Conservation (phyloP, 2,329 filamentous ascomycete genomes). For the Fusarium agapanthi region DNA sequence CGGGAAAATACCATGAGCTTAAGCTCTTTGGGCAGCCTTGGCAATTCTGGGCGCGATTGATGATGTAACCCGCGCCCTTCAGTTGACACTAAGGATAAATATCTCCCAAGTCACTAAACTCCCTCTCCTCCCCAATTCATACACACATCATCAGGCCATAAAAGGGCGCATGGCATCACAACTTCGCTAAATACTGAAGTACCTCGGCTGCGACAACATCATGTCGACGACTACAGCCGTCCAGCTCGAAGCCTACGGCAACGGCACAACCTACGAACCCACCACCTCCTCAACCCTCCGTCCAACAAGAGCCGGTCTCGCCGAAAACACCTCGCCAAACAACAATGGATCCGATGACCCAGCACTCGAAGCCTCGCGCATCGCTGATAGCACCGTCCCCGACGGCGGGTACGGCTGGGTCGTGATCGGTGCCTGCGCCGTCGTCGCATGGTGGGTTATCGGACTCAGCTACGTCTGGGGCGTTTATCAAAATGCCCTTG, state of each 20-base stretch:
- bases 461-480: slow-evolving; percentile 68
- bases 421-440: slow-evolving; percentile 37
- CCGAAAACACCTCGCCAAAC: neutral
- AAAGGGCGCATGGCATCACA: neutral
- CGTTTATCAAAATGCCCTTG: slow-evolving; percentile 65
- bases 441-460: slow-evolving; percentile 58
- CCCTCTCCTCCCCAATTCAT: rapidly evolving
- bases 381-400: slow-evolving; percentile 36
- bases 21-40: rapidly evolving
- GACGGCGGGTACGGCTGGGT: slow-evolving; percentile 45
- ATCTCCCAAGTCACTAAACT: neutral
- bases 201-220: neutral
- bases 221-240: slow-evolving; percentile 30
- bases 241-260: slow-evolving; percentile 22
- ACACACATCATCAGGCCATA: neutral
- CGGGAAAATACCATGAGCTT: rapidly evolving
- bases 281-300: slow-evolving; percentile 1
- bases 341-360: slow-evolving; percentile 8
- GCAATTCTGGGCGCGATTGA: neutral
- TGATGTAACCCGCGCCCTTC: slow-evolving; percentile 26
- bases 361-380: slow-evolving; percentile 32
- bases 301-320: slow-evolving; percentile 7
- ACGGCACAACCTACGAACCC: neutral
- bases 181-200: neutral
- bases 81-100: slow-evolving; percentile 7